Conservation (phyloP, 2,329 filamentous ascomycete species). For the Clonostachys chloroleuca region DNA sequence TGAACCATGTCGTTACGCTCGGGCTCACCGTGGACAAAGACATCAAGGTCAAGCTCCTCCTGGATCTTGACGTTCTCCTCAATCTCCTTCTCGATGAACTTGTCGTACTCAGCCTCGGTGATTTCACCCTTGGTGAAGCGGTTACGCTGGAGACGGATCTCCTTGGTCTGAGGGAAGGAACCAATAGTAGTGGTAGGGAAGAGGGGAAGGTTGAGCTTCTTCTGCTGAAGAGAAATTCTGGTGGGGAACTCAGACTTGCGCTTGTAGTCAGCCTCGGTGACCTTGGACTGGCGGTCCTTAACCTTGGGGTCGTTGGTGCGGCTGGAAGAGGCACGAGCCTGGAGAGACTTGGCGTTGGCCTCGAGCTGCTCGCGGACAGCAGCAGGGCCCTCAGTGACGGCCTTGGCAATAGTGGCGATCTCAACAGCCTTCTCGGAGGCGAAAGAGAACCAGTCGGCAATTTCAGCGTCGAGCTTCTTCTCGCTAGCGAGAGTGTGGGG, state of each 20-base stretch:
- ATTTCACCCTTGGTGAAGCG: constrained; percentile 99
- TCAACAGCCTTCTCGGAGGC: constrained; percentile 91
- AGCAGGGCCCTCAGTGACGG: constrained; percentile 87
- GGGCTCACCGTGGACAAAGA: constrained; percentile 97
- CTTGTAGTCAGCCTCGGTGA: constrained; percentile 82
- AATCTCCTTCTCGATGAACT: constrained; percentile 99
- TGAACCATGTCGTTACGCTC: constrained; percentile 99
- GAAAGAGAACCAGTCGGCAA: constrained; percentile 98
- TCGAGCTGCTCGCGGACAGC: constrained; percentile 84
- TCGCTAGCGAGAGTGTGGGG: constrained; percentile 97
- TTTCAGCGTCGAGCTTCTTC: constrained; percentile 94
- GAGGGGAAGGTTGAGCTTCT: constrained; percentile 86
- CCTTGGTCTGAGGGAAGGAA: constrained; percentile 98
- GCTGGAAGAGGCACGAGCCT: constrained; percentile 85
- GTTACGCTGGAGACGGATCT: constrained; percentile 94
- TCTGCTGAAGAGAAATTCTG: constrained; percentile 85
- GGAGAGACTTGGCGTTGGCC: constrained; percentile 92
- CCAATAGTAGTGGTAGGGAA: constrained; percentile 99
- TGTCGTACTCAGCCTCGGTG: constrained; percentile 86
- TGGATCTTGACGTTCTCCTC: constrained; percentile 92
- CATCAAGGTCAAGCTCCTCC: constrained; percentile 95
- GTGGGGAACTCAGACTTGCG: constrained; percentile 84
- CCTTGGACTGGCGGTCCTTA: constrained; percentile 91
- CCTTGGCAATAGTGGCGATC: constrained; percentile 92
- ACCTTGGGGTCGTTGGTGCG: constrained; percentile 96